Evolutionary conservation across 345 rosid genomes (phyloP), one percentile per base, ranked within the genome.

Genomic region (Boechera stricta): DNA sequence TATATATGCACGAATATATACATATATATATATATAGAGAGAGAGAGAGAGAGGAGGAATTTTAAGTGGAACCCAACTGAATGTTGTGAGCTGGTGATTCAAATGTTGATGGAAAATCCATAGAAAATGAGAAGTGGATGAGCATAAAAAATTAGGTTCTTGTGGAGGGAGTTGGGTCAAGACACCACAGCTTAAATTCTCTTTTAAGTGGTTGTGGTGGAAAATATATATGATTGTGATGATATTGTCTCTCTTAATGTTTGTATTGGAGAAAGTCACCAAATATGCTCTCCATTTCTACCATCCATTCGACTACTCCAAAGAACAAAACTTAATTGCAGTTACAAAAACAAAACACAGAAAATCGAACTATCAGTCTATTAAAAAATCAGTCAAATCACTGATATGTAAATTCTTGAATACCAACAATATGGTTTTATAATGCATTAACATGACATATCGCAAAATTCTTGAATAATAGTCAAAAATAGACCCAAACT

Each of bases 161-260:
- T 76, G 81, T 81, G 89, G 87, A 63, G 73, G 49, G 73, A 73
- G 66, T 73, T 36, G 71, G 87, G 93, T 88, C 90, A 86, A 87
- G 78, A 77, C 64, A 71, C 80, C 87, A 81, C 86, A 78, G 77
- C 71, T 68, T 48, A 70, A 64, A 64, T 71, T 65, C 32, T 71
- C 64, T 65, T 18, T 68, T 53, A 77, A 64, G 81, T 78, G 72
- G 53, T 55, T 76, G 80, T 80, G 82, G 84, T 89, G 87, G 85
- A 74, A 70, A 45, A 47, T 55, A 31, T 65, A 72, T 49, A 72
- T 72, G 63, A 58, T 31, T 64, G 77, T 58, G 62, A 78, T 78
- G 77, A 78, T 78, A 39, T 65, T 72, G 81, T 78, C 77, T 58
- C 81, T 72, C 68, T 49, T 65, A 77, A 48, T 72, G 49, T 78